Conservation (phyloP, 202 grass and related monocot species). For the Digitaria exilis region DNA sequence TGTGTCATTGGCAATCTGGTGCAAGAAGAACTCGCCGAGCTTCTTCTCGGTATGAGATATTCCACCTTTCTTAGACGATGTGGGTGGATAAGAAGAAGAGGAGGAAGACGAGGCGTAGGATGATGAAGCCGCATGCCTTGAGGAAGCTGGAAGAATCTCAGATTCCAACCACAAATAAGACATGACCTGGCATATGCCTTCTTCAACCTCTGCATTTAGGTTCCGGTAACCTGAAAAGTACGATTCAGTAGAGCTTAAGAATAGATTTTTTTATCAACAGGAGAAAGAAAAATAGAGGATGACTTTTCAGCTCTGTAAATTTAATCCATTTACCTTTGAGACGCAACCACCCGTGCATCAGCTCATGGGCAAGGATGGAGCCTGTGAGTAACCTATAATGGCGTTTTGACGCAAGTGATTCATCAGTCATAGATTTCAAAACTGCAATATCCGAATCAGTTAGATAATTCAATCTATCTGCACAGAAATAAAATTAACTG, state of each 20-base stretch:
- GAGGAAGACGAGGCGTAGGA: constrained; percentile 69
- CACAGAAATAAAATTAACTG: constrained; percentile 28
- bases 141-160: constrained; percentile 73
- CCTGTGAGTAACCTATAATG: constrained; percentile 83
- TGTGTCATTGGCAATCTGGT: constrained; percentile 90
- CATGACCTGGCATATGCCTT: constrained; percentile 98
- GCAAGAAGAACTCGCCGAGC: constrained; percentile 95
- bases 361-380: constrained; percentile 95
- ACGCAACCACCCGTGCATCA: constrained; percentile 96
- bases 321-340: constrained; percentile 68
- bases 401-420: constrained; percentile 1
- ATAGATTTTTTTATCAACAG: neutral
- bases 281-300: neutral
- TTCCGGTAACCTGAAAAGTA: constrained; percentile 66
- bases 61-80: constrained; percentile 77
- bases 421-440: neutral
- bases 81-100: constrained; percentile 49
- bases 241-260: neutral
- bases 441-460: neutral
- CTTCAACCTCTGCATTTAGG: constrained; percentile 73
- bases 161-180: constrained; percentile 92
- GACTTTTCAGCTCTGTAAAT: neutral
- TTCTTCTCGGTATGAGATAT: constrained; percentile 88
- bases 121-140: constrained; percentile 51
- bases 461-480: neutral